Evolutionary conservation across 208 protist genomes (phyloP), one percentile per base, ranked within the genome.

Genomic region (Leishmania guyanensis): DNA sequence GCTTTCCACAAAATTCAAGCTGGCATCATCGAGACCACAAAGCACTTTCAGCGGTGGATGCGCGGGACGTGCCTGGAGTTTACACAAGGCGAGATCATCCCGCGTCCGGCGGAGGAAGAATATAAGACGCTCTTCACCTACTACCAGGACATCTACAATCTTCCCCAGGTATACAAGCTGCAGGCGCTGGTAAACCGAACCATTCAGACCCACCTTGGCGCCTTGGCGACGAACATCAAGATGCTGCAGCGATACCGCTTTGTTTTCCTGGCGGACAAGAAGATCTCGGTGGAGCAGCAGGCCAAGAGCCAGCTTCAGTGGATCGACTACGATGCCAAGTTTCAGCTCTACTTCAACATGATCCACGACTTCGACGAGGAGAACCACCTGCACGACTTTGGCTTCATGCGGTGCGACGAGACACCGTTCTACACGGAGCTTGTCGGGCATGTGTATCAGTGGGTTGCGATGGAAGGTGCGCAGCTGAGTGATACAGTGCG

Each of bases 11-110:
- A 98, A 87, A 94, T 98, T 53, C 91, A 99, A 50, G 81, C 89
- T 26, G 91, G 94, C 65, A 96, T 99, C 78, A 93, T 99, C 79
- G 97, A 99, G 80, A 95, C 92, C 51, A 98, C 98, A n/a, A 97
- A 97, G 80, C 82, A 83, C 16, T 99, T 99, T 80, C 89, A 95
- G 65, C 98, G 98, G 5, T 99, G 98, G 98, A 98, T 98, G 97
- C 90, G 95, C 66, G 98, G 98, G 60, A 99, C 98, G 1, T 99
- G 98, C 89, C 89, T 99, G 79, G 95, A 98, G 86, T 98, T 95
- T 87, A 98, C 96, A 5, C 92, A 98, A 46, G 94, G 94, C 48
- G 93, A 98, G 77, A 90, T 98, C 78, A 93, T 96, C 66, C 93
- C 96, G 14, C 88, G 92, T 3, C 95, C 93, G 10, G 79, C 93